Conservation (phyloP, 352 stramenopile genomes). For the Nothophytophthora sp. region DNA sequence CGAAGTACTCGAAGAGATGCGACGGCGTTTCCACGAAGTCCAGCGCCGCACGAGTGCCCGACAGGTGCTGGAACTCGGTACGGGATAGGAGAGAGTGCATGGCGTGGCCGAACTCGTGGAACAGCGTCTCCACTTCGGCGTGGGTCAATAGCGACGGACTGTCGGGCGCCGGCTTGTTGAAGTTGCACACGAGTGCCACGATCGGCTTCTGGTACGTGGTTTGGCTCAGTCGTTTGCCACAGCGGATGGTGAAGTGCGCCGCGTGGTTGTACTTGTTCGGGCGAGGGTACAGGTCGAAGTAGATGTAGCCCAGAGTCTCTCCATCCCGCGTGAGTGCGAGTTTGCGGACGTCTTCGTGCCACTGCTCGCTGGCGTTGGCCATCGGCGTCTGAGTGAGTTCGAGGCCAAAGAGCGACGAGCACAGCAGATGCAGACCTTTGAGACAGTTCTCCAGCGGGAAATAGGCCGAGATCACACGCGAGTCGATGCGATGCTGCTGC, state of each 20-base stretch:
- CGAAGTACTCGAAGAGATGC: slow-evolving; percentile 98
- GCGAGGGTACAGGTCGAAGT: slow-evolving; percentile 95
- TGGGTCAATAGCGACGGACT: slow-evolving; percentile 85
- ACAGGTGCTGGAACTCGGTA: slow-evolving; percentile 98
- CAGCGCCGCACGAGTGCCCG: slow-evolving; percentile 91
- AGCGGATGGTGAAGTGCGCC: slow-evolving; percentile 97
- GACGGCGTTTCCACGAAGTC: slow-evolving; percentile 97
- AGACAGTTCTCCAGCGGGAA: slow-evolving; percentile 93
- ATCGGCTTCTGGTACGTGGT: slow-evolving; percentile 93
- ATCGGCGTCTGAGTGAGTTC: slow-evolving; percentile 82
- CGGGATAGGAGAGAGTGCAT: slow-evolving; percentile 96
- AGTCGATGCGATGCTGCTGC: slow-evolving; percentile 71
- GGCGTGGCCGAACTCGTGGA: slow-evolving; percentile 98
- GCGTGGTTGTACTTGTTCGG: slow-evolving; percentile 86
- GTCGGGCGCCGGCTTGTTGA: slow-evolving; percentile 74
- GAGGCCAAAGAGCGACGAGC: slow-evolving; percentile 91
- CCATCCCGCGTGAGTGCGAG: slow-evolving; percentile 79
- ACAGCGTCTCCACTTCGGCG: slow-evolving; percentile 96
- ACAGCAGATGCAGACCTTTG: slow-evolving; percentile 89
- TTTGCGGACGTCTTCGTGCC: slow-evolving; percentile 90
- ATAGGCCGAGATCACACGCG: slow-evolving; percentile 82
- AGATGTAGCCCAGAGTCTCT: slow-evolving; percentile 89
- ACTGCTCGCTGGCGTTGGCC: slow-evolving; percentile 78
- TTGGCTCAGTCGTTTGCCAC: slow-evolving; percentile 70
- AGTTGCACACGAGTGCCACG: slow-evolving; percentile 93